These are phyloP conservation scores for Grosmannia huntii DNA, from an alignment of 2,329 filamentous ascomycete species.

Conservation along the genomic window DNA sequence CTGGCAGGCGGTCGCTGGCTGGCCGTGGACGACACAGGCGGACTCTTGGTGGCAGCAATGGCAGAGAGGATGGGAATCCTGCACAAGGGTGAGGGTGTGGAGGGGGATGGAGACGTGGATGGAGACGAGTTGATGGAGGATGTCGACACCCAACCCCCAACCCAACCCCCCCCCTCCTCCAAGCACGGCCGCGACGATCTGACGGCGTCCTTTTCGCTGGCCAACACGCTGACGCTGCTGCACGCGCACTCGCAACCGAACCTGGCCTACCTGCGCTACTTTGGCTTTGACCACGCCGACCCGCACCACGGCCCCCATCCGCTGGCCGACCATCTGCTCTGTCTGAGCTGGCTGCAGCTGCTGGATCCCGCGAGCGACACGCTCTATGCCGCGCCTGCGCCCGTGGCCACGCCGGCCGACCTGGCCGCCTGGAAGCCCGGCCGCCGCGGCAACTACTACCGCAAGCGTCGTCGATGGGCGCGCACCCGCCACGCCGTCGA, in stretches of 20 bases:
- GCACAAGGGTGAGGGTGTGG: slow-evolving; percentile 28
- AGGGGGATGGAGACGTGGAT: neutral
- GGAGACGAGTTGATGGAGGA: neutral
- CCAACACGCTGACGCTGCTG: slow-evolving; percentile 69
- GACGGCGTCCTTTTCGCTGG: slow-evolving; percentile 51
- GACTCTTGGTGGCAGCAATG: slow-evolving; percentile 67
- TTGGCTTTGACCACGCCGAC: slow-evolving; percentile 63
- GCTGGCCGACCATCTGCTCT: slow-evolving; percentile 66
- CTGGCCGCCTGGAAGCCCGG: slow-evolving; percentile 65
- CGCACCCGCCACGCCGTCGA: slow-evolving; percentile 61
- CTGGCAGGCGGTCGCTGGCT: slow-evolving; percentile 48
- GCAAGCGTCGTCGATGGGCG: slow-evolving; percentile 76
- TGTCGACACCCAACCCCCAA: neutral
- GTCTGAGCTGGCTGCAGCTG: slow-evolving; percentile 85
- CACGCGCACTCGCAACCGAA: slow-evolving; percentile 81
- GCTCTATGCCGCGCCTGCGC: slow-evolving; percentile 56
- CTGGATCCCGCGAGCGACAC: slow-evolving; percentile 63
- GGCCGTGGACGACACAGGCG: slow-evolving; percentile 76
- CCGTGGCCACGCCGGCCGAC: slow-evolving; percentile 42
- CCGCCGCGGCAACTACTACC: slow-evolving; percentile 73
- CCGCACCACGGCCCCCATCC: slow-evolving; percentile 60
- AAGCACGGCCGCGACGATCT: slow-evolving; percentile 30
- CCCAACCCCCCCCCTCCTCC: neutral
- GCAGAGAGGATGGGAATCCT: slow-evolving; percentile 83
- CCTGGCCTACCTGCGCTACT: slow-evolving; percentile 77